A percentile compares a stretch with the other conserved stretches of the same genome.
Conservation (phyloP, 2,329 filamentous ascomycete species). For the Sporothrix brasiliensis region DNA sequence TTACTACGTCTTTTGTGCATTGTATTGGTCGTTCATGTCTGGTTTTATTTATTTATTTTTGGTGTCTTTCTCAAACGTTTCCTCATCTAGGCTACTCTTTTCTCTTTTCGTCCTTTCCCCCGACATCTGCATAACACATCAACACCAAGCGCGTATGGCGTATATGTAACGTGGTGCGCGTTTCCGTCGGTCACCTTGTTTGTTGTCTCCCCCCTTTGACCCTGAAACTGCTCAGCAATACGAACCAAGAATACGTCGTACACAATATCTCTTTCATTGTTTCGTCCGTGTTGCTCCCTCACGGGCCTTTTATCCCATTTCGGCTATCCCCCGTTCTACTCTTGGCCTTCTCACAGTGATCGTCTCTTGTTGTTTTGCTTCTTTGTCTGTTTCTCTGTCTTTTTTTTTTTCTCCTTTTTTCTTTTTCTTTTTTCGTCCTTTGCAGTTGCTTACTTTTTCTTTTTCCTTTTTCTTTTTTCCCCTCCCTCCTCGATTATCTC, state of each 20-base stretch:
- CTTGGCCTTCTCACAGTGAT: neutral
- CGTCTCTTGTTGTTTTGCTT: neutral
- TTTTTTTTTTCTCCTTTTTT: too few relatives aligned
- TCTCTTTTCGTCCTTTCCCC: neutral
- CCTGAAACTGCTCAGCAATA: neutral
- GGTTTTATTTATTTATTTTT: too few relatives aligned
- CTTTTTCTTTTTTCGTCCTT: neutral
- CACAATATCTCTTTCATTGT: neutral
- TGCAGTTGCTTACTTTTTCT: too few relatives aligned
- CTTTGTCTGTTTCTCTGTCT: neutral
- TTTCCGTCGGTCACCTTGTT: neutral
- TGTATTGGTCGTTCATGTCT: too few relatives aligned
- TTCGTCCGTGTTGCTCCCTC: neutral
- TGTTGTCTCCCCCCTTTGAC: neutral
- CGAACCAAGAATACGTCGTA: neutral
- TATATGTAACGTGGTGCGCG: neutral
- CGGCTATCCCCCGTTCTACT: neutral
- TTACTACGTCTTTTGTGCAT: neutral
- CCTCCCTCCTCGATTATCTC: neutral
- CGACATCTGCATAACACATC: neutral
- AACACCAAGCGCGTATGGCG: neutral
- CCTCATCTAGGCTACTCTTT: neutral
- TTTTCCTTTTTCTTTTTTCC: too few relatives aligned
- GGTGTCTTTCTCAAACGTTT: neutral
- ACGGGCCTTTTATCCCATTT: conserved; percentile 20